These are phyloP conservation scores for Pythium aristosporum DNA, from an alignment of 352 stramenopile species.

Conservation along the genomic window DNA sequence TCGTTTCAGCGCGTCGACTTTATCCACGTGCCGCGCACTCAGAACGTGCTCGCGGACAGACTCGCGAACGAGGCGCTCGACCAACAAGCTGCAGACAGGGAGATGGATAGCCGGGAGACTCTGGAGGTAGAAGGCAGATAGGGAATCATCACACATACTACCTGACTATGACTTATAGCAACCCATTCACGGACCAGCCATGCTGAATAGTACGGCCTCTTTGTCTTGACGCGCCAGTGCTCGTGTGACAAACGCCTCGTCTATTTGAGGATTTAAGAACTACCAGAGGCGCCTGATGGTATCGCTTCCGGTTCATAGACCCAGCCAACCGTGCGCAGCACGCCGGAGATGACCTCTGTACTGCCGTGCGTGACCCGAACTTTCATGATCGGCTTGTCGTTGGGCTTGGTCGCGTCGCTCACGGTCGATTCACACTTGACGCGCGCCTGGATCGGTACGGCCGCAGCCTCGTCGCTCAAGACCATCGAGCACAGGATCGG, in stretches of 20 bases:
- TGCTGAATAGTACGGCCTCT: too few species aligned
- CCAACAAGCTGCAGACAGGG: conserved; percentile 15
- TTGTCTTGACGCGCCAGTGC: too few species aligned
- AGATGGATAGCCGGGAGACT: conserved; percentile 9
- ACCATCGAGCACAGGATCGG: conserved; percentile 57
- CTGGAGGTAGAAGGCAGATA: not conserved
- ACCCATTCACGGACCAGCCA: not conserved
- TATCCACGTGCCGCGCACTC: conserved; percentile 44
- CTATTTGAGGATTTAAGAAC: not conserved
- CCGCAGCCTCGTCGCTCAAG: conserved; percentile 33
- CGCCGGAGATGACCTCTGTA: conserved; percentile 28
- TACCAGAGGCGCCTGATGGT: not conserved
- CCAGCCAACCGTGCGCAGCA: conserved; percentile 60
- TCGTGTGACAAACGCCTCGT: not conserved
- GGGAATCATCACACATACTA: too few species aligned
- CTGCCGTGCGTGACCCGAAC: conserved; percentile 21
- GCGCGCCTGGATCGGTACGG: conserved; percentile 18
- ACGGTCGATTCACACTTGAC: conserved; percentile 19
- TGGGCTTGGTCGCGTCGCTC: not conserved
- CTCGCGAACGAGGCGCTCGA: conserved; percentile 75
- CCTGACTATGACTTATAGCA: too few species aligned
- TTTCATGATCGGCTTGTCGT: conserved; percentile 21
- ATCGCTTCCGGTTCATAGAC: conserved; percentile 14
- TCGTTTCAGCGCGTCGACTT: conserved; percentile 44
- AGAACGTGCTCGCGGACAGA: conserved; percentile 54